These are phyloP conservation scores for Solanum habrochaites DNA, from an alignment of 257 asterid genomes.

Conservation along the genomic window DNA sequence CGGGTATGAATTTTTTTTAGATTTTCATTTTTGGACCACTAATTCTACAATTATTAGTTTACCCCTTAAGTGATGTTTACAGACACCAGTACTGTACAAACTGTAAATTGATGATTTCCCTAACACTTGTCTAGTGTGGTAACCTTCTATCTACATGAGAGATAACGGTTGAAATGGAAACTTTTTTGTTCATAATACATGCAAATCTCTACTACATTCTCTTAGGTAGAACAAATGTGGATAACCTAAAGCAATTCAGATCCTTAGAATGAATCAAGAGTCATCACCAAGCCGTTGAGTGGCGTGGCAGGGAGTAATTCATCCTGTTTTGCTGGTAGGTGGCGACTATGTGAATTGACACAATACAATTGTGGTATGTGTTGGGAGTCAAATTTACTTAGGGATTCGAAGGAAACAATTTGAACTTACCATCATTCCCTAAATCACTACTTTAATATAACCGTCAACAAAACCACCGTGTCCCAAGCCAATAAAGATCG, in stretches of 20 bases:
- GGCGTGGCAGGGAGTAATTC: too few relatives aligned
- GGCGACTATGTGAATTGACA: too few relatives aligned
- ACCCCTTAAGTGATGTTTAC: not conserved
- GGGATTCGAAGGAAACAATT: too few relatives aligned
- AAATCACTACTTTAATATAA: not conserved
- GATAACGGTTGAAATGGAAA: not conserved
- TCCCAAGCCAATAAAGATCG: not conserved
- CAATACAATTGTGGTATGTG: too few relatives aligned
- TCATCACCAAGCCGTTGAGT: not conserved
- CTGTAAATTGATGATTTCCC: not conserved
- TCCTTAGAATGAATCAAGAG: not conserved
- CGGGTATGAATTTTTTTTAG: too few relatives aligned
- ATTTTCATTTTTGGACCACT: too few relatives aligned
- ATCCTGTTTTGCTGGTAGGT: too few relatives aligned
- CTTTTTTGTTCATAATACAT: not conserved
- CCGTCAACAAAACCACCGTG: not conserved
- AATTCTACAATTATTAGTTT: too few relatives aligned
- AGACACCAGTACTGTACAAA: not conserved
- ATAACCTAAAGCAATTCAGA: not conserved
- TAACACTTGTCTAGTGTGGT: not conserved
- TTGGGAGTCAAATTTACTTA: too few relatives aligned
- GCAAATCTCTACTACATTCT: not conserved
- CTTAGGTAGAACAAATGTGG: not conserved
- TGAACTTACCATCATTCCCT: not conserved
- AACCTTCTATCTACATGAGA: not conserved